These are phyloP conservation scores for Psilocybe sp. DNA, from an alignment of 768 basidiomycete genomes.

Conservation along the genomic window DNA sequence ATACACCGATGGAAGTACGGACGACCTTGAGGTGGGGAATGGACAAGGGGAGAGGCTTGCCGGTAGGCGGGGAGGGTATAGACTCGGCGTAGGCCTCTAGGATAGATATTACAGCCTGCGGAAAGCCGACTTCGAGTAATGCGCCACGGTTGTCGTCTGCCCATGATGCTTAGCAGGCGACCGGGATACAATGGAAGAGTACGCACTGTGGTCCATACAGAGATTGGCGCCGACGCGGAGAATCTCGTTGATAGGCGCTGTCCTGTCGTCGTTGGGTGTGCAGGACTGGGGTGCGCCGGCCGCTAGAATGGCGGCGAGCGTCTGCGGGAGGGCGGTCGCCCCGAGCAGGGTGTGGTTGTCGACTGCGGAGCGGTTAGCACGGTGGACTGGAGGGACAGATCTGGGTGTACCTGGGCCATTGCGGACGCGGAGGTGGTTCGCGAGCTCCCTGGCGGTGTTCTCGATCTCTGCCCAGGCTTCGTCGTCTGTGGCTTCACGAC, in stretches of 20 bases:
- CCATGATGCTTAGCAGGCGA: background rate
- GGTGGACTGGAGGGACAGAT: background rate
- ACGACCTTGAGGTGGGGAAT: slow-evolving; percentile 67
- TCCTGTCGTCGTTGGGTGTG: slow-evolving; percentile 42
- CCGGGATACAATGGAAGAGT: background rate
- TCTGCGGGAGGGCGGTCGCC: slow-evolving; percentile 58
- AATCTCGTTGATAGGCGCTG: slow-evolving; percentile 59
- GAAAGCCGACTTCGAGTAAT: slow-evolving; percentile 69
- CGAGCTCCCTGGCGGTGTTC: slow-evolving; percentile 50
- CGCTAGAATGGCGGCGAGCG: slow-evolving; percentile 58
- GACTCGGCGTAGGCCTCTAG: slow-evolving; percentile 67
- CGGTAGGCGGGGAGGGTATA: slow-evolving; percentile 29
- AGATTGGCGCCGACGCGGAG: slow-evolving; percentile 80
- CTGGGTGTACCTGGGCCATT: slow-evolving; percentile 44
- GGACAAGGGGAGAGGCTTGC: slow-evolving; percentile 48
- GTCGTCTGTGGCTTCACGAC: slow-evolving; percentile 28
- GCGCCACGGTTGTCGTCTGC: slow-evolving; percentile 74
- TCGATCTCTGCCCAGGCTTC: slow-evolving; percentile 52
- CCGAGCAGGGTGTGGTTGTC: slow-evolving; percentile 75
- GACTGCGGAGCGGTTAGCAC: slow-evolving; percentile 34
- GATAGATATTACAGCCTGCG: slow-evolving; percentile 62
- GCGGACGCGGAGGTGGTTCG: slow-evolving; percentile 58
- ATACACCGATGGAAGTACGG: slow-evolving; percentile 74
- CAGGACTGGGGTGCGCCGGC: slow-evolving; percentile 48
- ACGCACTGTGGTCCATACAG: slow-evolving; percentile 78